Conservation (phyloP, 2,329 filamentous ascomycete genomes). For the Nakataea oryzae region DNA sequence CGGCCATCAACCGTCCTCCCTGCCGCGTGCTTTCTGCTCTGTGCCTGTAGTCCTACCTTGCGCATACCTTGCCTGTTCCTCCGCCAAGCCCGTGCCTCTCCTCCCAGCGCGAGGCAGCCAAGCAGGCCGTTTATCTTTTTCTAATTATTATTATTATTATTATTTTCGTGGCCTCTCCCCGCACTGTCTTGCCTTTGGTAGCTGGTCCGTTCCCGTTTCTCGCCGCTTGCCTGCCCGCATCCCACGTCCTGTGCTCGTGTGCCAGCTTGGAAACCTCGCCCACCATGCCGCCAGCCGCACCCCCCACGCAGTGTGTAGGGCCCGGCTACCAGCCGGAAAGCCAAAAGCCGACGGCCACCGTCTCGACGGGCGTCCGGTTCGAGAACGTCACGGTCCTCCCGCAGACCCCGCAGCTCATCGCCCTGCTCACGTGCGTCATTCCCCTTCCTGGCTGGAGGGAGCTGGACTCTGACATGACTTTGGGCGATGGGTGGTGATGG, state of each 20-base stretch:
- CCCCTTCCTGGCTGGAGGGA: constrained; percentile 6
- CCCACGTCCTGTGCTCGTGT: background rate
- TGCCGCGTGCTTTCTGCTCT: background rate
- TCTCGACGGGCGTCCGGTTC: constrained; percentile 68
- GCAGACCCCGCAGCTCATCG: constrained; percentile 94
- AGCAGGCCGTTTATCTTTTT: no score
- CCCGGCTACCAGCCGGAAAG: constrained; percentile 66
- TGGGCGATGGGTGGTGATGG: background rate
- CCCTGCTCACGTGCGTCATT: constrained; percentile 79
- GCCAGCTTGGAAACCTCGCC: background rate
- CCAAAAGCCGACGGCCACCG: constrained; percentile 77
- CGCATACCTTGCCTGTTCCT: no score
- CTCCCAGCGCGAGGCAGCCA: no score
- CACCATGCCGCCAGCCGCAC: constrained; percentile 2
- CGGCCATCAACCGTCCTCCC: background rate
- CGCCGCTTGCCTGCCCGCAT: background rate
- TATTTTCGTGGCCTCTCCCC: background rate
- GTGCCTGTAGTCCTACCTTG: background rate
- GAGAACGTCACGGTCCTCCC: constrained; percentile 84
- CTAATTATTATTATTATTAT: background rate
- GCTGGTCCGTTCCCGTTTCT: background rate
- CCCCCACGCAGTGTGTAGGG: constrained; percentile 56
- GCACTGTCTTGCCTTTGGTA: background rate
- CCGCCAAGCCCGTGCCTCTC: background rate
- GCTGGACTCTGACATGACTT: background rate